Conservation (phyloP, 2,329 filamentous ascomycete species). For the Calonectria fujianensis region DNA sequence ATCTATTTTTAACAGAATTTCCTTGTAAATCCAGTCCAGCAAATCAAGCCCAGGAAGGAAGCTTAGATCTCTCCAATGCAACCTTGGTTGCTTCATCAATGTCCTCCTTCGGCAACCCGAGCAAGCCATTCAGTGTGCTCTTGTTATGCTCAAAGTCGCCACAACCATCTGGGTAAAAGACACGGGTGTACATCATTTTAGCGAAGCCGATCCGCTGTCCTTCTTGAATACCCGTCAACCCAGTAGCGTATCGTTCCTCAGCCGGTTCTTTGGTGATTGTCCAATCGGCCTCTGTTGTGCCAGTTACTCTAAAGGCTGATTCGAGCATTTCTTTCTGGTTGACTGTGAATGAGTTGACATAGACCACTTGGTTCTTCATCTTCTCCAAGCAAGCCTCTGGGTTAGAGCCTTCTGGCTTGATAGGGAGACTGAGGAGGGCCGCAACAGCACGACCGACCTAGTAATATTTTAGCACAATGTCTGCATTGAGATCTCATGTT, state of each 20-base stretch:
- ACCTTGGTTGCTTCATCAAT: constrained; percentile 67
- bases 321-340: constrained; percentile 80
- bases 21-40: not conserved
- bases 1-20: not conserved
- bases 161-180: constrained; percentile 67
- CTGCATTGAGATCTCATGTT: not conserved
- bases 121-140: constrained; percentile 72
- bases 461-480: not conserved
- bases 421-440: constrained; percentile 66
- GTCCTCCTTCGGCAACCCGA: constrained; percentile 75
- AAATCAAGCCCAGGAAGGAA: not conserved
- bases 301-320: constrained; percentile 74
- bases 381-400: constrained; percentile 58
- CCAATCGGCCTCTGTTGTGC: constrained; percentile 71
- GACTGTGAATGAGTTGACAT: constrained; percentile 73
- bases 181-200: constrained; percentile 72
- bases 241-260: constrained; percentile 69
- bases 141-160: constrained; percentile 70
- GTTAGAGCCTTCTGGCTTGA: constrained; percentile 63
- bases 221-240: constrained; percentile 64
- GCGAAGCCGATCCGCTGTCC: constrained; percentile 65
- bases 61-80: constrained; percentile 18
- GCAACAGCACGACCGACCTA: constrained; percentile 70
- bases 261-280: constrained; percentile 67
- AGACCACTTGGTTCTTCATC: constrained; percentile 66